Conservation (phyloP, 108 stramenopile genomes). For the Conticribra guillardii region DNA sequence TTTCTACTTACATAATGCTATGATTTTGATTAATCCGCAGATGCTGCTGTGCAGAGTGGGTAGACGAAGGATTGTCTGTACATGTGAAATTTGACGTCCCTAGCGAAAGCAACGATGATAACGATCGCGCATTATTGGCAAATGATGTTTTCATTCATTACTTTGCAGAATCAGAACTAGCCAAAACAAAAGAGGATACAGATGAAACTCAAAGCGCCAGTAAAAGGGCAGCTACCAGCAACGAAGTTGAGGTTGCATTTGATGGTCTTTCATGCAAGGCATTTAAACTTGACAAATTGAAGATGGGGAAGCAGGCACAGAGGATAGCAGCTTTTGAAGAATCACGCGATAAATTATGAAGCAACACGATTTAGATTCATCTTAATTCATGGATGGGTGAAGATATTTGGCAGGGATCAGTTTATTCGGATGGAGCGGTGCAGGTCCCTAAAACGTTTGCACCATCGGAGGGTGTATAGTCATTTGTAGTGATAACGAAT, state of each 20-base stretch:
- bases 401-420: too few relatives aligned
- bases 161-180: slow-evolving; percentile 75
- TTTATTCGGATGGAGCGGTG: too few relatives aligned
- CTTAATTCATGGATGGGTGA: too few relatives aligned
- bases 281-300: slow-evolving; percentile 55
- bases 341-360: slow-evolving; percentile 8
- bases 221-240: not conserved
- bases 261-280: slow-evolving; percentile 55
- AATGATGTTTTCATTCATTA: slow-evolving; percentile 55
- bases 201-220: not conserved
- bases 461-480: too few relatives aligned
- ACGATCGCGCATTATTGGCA: slow-evolving; percentile 4
- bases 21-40: too few relatives aligned
- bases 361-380: too few relatives aligned
- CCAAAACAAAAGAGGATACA: slow-evolving; percentile 24
- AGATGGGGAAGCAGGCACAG: slow-evolving; percentile 42
- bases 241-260: slow-evolving; percentile 50
- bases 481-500: too few relatives aligned
- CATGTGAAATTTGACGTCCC: slow-evolving; percentile 54
- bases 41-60: slow-evolving; percentile 83
- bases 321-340: slow-evolving; percentile 48
- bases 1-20: too few relatives aligned
- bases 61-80: slow-evolving; percentile 66
- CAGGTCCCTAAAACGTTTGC: too few relatives aligned
- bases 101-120: slow-evolving; percentile 6